Evolutionary conservation across 148 eudicot genomes (phyloP), one percentile per base, ranked within the genome.

Genomic region (Polygonum maritimum): DNA sequence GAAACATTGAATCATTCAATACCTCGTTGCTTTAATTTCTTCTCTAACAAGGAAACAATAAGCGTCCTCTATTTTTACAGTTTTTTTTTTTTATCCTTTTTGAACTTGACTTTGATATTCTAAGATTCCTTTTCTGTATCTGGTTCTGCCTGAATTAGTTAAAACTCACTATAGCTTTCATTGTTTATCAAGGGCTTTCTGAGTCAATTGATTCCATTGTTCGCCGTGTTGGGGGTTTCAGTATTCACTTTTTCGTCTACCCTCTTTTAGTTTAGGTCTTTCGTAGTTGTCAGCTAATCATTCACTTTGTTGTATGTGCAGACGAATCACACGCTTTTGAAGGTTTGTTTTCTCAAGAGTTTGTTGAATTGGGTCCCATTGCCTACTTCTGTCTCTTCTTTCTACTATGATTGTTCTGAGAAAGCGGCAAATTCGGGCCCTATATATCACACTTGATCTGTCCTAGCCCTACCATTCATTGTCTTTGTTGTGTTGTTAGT

Each of bases 261-360:
- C 45, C 71, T 67, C 19, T 6, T 67, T 36, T 15, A 67, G 31
- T 26, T 67, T 67, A 35, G 35, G 71, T 14, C 44, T 67, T 36
- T 38, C 71, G 14, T 67, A 67, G 71, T 67, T 67, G 71, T 67
- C 71, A 67, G 71, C 44, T 67, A 67, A 67, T 67, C 45, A 67
- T 67, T 67, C 41, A 67, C 44, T 36, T 67, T 67, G 71, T 67
- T 67, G 44, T 67, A 35, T 15, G 71, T 67, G 71, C 21, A 67
- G 45, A 67, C 71, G 71, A 67, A 67, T 67, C 71, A 14, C 45
- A 67, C 21, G 45, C 71, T 67, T 67, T 67, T 16, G 47, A 67
- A 67, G 71, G 71, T 67, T 67, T 67, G 71, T 67, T 67, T 67
- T 67, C 71, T 67, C 71, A 67, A 67, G 41, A 15, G 71, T 67